Percentiles rank a stretch among this genome's conserved stretches.
phyloP scores from a whole-genome alignment of 148 eudicot genomes.

The Rhododendron kiyosumense region DNA sequence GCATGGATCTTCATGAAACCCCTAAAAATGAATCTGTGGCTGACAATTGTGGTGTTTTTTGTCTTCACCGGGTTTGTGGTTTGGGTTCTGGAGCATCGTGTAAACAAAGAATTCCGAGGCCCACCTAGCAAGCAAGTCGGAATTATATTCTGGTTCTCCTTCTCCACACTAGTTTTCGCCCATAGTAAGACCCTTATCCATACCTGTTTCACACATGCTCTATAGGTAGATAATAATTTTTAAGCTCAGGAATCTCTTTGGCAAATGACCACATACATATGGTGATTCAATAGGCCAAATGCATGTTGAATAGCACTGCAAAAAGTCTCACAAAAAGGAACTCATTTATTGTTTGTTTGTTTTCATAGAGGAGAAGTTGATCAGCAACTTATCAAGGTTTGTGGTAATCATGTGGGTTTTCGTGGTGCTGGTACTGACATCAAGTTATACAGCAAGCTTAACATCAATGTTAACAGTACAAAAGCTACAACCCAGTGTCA shows the following conservation, averaged over 20 bases:
- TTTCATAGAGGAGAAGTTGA: neutral
- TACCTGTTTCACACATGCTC: neutral
- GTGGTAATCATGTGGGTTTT: neutral
- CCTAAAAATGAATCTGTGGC: constrained; percentile 53
- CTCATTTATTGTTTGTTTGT: neutral
- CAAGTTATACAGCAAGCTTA: constrained; percentile 16
- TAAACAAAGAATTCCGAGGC: constrained; percentile 54
- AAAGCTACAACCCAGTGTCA: constrained; percentile 10
- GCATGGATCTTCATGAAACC: constrained; percentile 77
- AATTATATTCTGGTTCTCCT: constrained; percentile 61
- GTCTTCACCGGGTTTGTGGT: constrained; percentile 59
- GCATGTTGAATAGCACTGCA: neutral
- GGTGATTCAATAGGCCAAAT: too few species aligned
- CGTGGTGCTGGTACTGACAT: neutral
- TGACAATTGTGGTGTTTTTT: constrained; percentile 43
- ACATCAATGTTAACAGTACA: constrained; percentile 16
- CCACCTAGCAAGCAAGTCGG: constrained; percentile 55
- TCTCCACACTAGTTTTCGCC: constrained; percentile 67
- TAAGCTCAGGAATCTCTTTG: too few species aligned
- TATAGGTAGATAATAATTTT: too few species aligned
- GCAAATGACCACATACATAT: too few species aligned
- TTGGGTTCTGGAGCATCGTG: constrained; percentile 70
- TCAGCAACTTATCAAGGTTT: neutral
- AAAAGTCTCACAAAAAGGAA: neutral
- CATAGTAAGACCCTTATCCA: constrained; percentile 42